phyloP scores from a whole-genome alignment of 306 rosid species.

The Quercus aquifolioides region DNA sequence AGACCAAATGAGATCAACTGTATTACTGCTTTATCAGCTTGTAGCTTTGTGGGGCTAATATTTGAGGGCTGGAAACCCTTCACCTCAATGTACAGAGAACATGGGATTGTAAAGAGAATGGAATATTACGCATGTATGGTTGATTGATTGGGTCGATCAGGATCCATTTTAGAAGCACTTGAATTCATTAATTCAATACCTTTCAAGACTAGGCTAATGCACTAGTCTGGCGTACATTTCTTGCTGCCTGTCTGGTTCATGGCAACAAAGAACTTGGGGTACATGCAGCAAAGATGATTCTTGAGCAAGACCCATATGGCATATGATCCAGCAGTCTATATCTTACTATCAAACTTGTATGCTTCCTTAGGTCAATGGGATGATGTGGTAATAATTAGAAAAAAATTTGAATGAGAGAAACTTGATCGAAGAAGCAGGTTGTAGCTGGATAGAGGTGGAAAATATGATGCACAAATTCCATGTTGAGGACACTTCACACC shows the following conservation, averaged over 20 bases:
- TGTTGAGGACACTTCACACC: conserved; percentile 63
- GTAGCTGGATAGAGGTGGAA: conserved; percentile 56
- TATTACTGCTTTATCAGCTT: conserved; percentile 22
- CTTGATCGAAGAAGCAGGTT: conserved; percentile 45
- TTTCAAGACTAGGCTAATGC: conserved; percentile 47
- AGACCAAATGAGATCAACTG: conserved; percentile 61
- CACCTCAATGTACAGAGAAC: conserved; percentile 35
- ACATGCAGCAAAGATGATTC: conserved; percentile 58
- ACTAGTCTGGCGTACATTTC: conserved; percentile 63
- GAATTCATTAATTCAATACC: conserved; percentile 53
- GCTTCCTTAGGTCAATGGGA: conserved; percentile 53
- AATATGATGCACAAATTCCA: conserved; percentile 53
- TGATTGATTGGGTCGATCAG: conserved; percentile 55
- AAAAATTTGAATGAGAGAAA: conserved; percentile 45
- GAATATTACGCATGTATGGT: conserved; percentile 62
- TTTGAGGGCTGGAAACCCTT: conserved; percentile 59
- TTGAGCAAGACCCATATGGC: conserved; percentile 56
- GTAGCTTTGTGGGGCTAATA: conserved; percentile 31
- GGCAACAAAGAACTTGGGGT: conserved; percentile 53
- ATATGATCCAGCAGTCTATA: conserved; percentile 51
- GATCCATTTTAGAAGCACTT: conserved; percentile 54
- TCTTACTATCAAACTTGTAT: conserved; percentile 55
- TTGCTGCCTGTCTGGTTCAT: conserved; percentile 57
- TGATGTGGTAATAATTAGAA: conserved; percentile 51
- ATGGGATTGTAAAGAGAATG: conserved; percentile 50